Evolutionary conservation across 148 eudicot species (phyloP), one percentile per base, ranked within the genome.

Genomic region (Limonium bicolor): DNA sequence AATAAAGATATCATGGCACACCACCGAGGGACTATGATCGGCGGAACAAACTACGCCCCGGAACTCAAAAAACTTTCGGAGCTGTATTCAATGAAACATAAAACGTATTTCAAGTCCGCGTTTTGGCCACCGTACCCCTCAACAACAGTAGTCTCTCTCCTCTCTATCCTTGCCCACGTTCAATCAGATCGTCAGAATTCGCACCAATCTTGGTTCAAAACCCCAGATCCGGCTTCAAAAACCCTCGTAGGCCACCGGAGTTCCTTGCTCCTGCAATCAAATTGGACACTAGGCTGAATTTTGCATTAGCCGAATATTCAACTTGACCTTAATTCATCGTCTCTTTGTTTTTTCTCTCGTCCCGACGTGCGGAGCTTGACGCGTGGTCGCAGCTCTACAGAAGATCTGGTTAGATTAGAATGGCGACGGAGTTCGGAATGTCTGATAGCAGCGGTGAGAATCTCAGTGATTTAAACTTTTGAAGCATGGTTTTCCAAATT

Each of bases 401-500:
- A 18, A 24, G 49, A 12, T 50, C 52, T 27, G 46, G 39, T n/a
- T 12, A 49, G 50, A 52, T 12, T 38, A 40, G 26, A 42, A 38
- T 43, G 32, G 48, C 50, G 4, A 77, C 73, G 85, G 73, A 66
- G 13, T 73, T 63, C 61, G 61, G 25, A 30, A 32, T 57, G n/a
- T 61, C 72, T 13, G 85, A 77, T 46, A 73, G 85, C 36, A 73
- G 80, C 20, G 80, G 85, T 77, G 68, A 77, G 78, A 50, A 46
- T 8, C 41, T 56, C 9, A 12, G 7, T 30, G 63, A 45, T 58
- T 26, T 6, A 35, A 15, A 1, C 15, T 41, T 51, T 56, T 51
- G 17, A 26, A 26, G 0, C 23, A 31, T 53, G 51, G 47, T 8
- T 0, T 8, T 7, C 29, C 7, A 4, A 19, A 21, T 13, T 2